A percentile compares a stretch with the other conserved stretches of the same genome.
phyloP scores from a whole-genome alignment of 83 land plant genomes.

The Picea engelmannii region DNA sequence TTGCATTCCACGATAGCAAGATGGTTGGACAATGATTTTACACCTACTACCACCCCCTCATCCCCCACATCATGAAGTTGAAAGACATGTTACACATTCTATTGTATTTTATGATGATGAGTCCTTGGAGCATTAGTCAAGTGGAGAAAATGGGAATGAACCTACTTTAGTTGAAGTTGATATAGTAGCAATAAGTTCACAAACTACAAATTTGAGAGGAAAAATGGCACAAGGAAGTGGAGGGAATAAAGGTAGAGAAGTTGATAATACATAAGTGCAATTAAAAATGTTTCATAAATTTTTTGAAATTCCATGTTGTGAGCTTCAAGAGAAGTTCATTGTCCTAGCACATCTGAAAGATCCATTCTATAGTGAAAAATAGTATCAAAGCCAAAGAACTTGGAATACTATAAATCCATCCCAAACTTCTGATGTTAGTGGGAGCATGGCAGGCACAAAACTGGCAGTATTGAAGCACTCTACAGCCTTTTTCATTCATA shows the following conservation, averaged over 20 bases:
- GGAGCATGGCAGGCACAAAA: conserved; percentile 96
- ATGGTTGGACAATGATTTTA: conserved; percentile 32
- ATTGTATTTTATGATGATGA: conserved; percentile 75
- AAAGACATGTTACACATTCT: conserved; percentile 54
- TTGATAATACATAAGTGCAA: conserved; percentile 23
- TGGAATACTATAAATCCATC: not conserved
- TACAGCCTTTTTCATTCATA: conserved; percentile 84
- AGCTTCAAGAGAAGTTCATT: conserved; percentile 46
- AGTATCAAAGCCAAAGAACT: conserved; percentile 7
- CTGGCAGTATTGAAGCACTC: conserved; percentile 75
- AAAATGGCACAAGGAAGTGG: not conserved
- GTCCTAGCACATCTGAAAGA: conserved; percentile 73
- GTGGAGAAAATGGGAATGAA: not conserved
- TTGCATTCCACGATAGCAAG: conserved; percentile 28
- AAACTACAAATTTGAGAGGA: not conserved
- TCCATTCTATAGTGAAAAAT: conserved; percentile 22
- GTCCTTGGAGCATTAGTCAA: conserved; percentile 22
- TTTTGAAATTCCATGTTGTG: conserved; percentile 32
- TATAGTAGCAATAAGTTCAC: not conserved
- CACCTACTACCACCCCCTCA: conserved; percentile 43
- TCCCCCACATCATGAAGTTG: conserved; percentile 24
- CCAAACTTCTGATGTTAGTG: conserved; percentile 69
- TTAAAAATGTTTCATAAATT: conserved; percentile 61
- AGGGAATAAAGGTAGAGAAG: not conserved
- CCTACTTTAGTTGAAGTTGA: not conserved